A percentile compares a stretch with the other conserved stretches of the same genome.
Evolutionary conservation across 305 asterid genomes (phyloP).

Genomic region (Solanum hybrid): DNA sequence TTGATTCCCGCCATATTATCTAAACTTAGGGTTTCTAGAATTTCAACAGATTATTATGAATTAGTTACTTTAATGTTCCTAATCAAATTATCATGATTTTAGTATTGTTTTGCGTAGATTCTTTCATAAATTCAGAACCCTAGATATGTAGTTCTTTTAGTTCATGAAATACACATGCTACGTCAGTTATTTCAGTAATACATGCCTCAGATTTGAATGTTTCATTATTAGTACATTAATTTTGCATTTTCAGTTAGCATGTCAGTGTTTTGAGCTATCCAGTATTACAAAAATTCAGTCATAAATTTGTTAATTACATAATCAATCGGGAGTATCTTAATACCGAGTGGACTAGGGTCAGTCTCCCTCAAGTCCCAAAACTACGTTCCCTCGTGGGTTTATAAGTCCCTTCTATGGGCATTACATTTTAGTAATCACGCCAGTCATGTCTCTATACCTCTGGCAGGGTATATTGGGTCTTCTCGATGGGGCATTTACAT

Average conservation of each 20-base stretch:
- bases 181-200: background rate
- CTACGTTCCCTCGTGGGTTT: background rate
- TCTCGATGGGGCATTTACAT: background rate
- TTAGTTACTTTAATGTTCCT: background rate
- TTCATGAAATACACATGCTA: background rate
- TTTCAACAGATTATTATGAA: background rate
- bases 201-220: background rate
- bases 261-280: background rate
- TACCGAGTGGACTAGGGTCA: background rate
- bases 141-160: background rate
- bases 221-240: background rate
- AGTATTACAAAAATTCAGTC: no score
- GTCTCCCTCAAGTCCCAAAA: background rate
- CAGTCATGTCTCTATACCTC: background rate
- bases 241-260: background rate
- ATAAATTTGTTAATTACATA: background rate
- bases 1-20: background rate
- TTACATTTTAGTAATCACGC: background rate
- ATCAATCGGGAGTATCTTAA: background rate
- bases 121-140: background rate
- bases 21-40: background rate
- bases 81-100: no score
- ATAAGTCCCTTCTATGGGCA: background rate
- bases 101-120: no score
- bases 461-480: background rate